Evolutionary conservation across 176 grass and related monocot genomes (phyloP), one percentile per base, ranked within the genome.

Genomic region (Avena insularis): DNA sequence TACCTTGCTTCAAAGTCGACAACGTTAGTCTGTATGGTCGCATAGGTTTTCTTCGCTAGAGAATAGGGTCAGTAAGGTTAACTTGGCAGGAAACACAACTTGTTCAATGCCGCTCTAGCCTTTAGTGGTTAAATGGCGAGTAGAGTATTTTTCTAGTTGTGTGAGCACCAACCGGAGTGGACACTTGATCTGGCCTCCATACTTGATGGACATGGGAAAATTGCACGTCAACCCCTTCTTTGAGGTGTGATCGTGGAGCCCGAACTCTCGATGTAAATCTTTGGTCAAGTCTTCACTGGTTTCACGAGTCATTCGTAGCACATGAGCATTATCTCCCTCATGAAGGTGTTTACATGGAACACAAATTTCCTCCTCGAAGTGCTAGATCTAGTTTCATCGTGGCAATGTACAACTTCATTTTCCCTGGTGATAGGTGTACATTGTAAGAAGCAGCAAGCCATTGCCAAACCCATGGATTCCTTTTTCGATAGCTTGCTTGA

Each of bases 21-120:
- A 3, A 3, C 1, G 2, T 62, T 62, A 10, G 12, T 66, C 27
- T 0, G 0, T 66, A 3, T 0, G 12, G 25, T 16, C 5, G 1
- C 31, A 8, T 2, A 14, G 1, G 25, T 12, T 15, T 1, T 66
- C 12, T 11, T 12, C 27, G 10, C 50, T 21, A 60, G 13, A 35
- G 31, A 66, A 16, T 8, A 66, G 9, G 46, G 8, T 10, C 46
- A 10, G 16, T 57, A 57, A 57, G 17, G 55, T 19, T 19, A 57
- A 57, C 54, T 20, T n/a, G n/a, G n/a, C n/a, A n/a, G n/a, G n/a
- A n/a, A n/a, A n/a, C n/a, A n/a, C n/a, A n/a, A n/a, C n/a, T n/a
- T n/a, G 16, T 56, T 1, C 16, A 56, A 8, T 58, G n/a, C 9
- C 46, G 46, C 46, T 47, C 46, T 47, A 47, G 20, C 9, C 59